These are phyloP conservation scores for Gyrodon lividus DNA, from an alignment of 768 basidiomycete genomes.

Conservation along the genomic window DNA sequence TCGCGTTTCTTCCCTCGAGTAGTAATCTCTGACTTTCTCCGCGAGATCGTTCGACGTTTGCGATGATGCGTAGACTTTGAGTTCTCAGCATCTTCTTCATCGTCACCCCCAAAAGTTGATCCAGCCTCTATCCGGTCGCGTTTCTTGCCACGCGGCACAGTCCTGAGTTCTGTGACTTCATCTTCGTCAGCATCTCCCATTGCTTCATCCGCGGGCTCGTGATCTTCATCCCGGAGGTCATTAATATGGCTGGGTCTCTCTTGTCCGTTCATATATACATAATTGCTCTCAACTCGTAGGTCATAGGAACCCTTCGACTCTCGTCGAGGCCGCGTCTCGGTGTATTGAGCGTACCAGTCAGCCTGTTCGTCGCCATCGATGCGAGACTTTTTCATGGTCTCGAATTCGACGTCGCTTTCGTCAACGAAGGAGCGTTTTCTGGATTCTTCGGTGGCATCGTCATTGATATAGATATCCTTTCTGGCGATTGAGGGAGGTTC, in stretches of 20 bases:
- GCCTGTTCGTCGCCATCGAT: slow-evolving; percentile 51
- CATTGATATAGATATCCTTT: slow-evolving; percentile 27
- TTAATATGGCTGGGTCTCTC: slow-evolving; percentile 38
- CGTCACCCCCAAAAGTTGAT: slow-evolving; percentile 66
- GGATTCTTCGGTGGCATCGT: slow-evolving; percentile 28
- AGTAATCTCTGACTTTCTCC: slow-evolving; percentile 49
- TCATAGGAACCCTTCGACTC: slow-evolving; percentile 52
- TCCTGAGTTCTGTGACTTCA: slow-evolving; percentile 38
- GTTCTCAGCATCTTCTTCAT: slow-evolving; percentile 39
- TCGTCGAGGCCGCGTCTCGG: slow-evolving; percentile 31
- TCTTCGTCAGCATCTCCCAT: slow-evolving; percentile 43
- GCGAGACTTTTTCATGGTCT: slow-evolving; percentile 51
- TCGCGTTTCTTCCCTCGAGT: slow-evolving; percentile 66
- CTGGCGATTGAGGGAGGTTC: slow-evolving; percentile 19
- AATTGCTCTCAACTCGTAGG: slow-evolving; percentile 42
- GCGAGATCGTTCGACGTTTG: slow-evolving; percentile 56
- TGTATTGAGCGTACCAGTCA: slow-evolving; percentile 37
- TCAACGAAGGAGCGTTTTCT: slow-evolving; percentile 46
- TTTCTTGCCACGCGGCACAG: slow-evolving; percentile 57
- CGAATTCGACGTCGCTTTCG: slow-evolving; percentile 42
- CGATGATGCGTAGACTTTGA: slow-evolving; percentile 46
- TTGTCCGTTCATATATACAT: slow-evolving; percentile 35
- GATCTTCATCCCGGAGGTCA: slow-evolving; percentile 53
- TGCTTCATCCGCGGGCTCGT: slow-evolving; percentile 33
- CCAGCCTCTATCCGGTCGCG: slow-evolving; percentile 74